phyloP scores from a whole-genome alignment of 1,284 basidiomycete genomes.

The Cutaneotrichosporon cyanovorans region DNA sequence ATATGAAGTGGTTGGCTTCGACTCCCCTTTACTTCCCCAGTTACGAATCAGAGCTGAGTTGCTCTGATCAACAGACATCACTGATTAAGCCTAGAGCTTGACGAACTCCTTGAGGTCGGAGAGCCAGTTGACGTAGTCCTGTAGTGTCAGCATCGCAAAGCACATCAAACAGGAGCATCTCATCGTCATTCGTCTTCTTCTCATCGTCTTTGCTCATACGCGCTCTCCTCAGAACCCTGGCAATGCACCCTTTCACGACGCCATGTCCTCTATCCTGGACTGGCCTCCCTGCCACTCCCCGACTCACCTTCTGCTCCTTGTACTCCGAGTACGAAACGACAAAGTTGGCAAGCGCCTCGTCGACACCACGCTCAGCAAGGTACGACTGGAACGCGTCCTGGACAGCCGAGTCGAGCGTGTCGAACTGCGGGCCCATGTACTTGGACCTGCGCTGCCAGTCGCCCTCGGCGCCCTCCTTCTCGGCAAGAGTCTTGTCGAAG shows the following conservation, averaged over 20 bases:
- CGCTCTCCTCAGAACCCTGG: too few species aligned
- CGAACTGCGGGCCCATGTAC: slow-evolving; percentile 89
- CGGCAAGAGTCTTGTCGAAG: slow-evolving; percentile 73
- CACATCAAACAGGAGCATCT: too few species aligned
- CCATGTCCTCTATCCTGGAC: neutral
- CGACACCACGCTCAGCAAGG: slow-evolving; percentile 78
- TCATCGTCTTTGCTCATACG: too few species aligned
- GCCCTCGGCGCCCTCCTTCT: slow-evolving; percentile 73
- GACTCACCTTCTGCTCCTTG: slow-evolving; percentile 78
- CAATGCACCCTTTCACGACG: neutral
- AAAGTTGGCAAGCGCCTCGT: slow-evolving; percentile 68
- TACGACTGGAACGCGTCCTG: slow-evolving; percentile 80
- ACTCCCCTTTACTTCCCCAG: too few species aligned
- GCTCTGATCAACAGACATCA: too few species aligned
- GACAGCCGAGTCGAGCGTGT: slow-evolving; percentile 76
- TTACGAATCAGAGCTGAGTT: too few species aligned
- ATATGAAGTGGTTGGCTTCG: too few species aligned
- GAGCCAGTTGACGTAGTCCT: slow-evolving; percentile 89
- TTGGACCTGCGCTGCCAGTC: slow-evolving; percentile 87
- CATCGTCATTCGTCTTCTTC: too few species aligned
- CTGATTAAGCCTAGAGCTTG: slow-evolving; percentile 48
- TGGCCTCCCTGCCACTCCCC: too few species aligned
- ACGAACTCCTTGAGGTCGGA: slow-evolving; percentile 75
- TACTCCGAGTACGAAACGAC: slow-evolving; percentile 74
- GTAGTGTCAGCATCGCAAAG: too few species aligned